These are phyloP conservation scores for Evansstolkia leycettana DNA, from an alignment of 495 filamentous ascomycete genomes.

Conservation along the genomic window DNA sequence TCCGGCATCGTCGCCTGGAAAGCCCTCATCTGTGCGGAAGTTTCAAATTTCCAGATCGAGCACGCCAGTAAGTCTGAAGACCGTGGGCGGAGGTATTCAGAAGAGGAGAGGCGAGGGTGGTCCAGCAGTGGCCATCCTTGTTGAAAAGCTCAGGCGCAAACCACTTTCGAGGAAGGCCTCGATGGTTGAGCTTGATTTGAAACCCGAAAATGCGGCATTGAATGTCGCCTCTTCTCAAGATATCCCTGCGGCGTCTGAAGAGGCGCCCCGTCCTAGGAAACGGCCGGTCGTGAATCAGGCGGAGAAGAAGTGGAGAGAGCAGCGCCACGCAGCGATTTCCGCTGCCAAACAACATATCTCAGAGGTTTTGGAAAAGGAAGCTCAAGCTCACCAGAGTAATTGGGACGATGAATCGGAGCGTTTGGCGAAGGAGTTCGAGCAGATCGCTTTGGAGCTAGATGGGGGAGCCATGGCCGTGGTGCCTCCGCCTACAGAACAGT, in stretches of 20 bases:
- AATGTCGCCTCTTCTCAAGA: too few species aligned
- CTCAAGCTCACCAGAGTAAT: constrained; percentile 18
- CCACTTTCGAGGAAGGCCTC: constrained; percentile 30
- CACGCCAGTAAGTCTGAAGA: constrained; percentile 12
- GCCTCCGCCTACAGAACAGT: neutral
- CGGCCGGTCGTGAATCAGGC: constrained; percentile 34
- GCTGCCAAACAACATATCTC: constrained; percentile 29
- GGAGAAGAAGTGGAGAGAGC: constrained; percentile 30
- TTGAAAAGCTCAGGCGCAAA: constrained; percentile 27
- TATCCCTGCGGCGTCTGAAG: neutral
- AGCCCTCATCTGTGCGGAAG: constrained; percentile 18
- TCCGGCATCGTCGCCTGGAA: constrained; percentile 7
- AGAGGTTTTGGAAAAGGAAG: constrained; percentile 21
- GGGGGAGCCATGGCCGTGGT: constrained; percentile 11
- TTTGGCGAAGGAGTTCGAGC: constrained; percentile 32
- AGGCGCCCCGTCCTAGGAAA: constrained; percentile 17
- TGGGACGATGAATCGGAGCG: constrained; percentile 34
- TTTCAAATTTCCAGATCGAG: constrained; percentile 32
- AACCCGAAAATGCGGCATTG: neutral
- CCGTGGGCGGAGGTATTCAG: constrained; percentile 22
- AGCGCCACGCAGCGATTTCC: constrained; percentile 23
- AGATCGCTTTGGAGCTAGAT: constrained; percentile 34
- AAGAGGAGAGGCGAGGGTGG: constrained; percentile 21
- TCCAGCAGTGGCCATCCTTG: constrained; percentile 26
- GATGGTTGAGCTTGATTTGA: constrained; percentile 20